Conservation (phyloP, 306 rosid genomes). For the Acacia crassicarpa region DNA sequence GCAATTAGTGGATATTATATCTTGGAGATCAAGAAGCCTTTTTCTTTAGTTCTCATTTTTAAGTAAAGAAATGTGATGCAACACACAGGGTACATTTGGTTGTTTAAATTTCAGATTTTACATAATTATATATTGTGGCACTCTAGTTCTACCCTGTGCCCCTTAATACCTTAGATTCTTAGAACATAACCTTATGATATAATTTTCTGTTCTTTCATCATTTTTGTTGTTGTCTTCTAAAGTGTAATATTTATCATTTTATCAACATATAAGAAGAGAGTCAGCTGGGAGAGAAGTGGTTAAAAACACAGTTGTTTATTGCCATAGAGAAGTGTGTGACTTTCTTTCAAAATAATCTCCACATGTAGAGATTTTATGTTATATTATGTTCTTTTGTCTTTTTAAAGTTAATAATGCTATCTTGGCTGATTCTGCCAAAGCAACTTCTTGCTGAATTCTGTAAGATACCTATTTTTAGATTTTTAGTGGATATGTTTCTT, state of each 20-base stretch:
- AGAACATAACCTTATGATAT: neutral
- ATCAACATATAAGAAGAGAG: neutral
- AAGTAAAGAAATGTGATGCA: no score
- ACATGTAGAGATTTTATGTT: neutral
- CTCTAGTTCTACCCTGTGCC: neutral
- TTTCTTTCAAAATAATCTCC: slow-evolving; percentile 10
- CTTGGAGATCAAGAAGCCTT: no score
- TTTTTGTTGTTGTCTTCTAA: neutral
- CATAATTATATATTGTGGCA: no score
- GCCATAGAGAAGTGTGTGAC: neutral
- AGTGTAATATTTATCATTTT: neutral
- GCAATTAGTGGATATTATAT: no score
- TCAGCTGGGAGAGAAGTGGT: slow-evolving; percentile 8
- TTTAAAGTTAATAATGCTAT: slow-evolving; percentile 6
- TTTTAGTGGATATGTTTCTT: neutral
- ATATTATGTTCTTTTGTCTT: neutral
- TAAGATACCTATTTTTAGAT: neutral
- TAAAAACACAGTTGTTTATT: neutral
- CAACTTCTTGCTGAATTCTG: neutral
- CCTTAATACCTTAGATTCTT: neutral
- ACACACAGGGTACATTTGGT: no score
- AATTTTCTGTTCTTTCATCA: neutral
- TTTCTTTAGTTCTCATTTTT: no score
- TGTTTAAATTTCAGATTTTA: no score
- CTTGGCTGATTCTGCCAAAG: slow-evolving; percentile 18